phyloP scores from a whole-genome alignment of 2,329 filamentous ascomycete genomes.

The Fusarium irregulare region DNA sequence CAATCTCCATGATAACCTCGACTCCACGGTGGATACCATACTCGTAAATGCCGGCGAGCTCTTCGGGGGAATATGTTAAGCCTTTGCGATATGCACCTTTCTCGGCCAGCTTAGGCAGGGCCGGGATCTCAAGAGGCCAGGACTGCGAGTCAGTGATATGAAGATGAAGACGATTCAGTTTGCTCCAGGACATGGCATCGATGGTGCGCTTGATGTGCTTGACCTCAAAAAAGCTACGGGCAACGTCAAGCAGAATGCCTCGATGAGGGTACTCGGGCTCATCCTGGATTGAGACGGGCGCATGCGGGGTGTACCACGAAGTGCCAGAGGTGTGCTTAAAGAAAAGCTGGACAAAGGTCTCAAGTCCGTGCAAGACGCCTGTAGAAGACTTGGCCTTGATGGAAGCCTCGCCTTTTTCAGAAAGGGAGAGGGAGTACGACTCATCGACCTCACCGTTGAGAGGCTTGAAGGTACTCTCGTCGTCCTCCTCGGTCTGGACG shows the following conservation, averaged over 20 bases:
- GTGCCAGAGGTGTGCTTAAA: conserved; percentile 72
- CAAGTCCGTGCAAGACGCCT: conserved; percentile 78
- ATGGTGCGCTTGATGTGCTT: conserved; percentile 78
- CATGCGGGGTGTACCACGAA: conserved; percentile 74
- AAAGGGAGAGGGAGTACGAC: conserved; percentile 76
- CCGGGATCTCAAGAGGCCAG: conserved; percentile 84
- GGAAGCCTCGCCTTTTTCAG: conserved; percentile 66
- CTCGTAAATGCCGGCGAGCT: conserved; percentile 74
- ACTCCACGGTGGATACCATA: conserved; percentile 73
- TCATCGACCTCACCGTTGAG: conserved; percentile 75
- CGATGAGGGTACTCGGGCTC: conserved; percentile 79
- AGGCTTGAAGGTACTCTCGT: conserved; percentile 69
- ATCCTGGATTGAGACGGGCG: conserved; percentile 79
- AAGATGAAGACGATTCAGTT: conserved; percentile 84
- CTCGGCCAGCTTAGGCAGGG: conserved; percentile 74
- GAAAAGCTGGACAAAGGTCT: conserved; percentile 84
- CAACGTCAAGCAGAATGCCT: conserved; percentile 82
- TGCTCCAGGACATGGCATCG: conserved; percentile 80
- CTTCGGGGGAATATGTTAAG: conserved; percentile 73
- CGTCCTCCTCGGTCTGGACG: conserved; percentile 64
- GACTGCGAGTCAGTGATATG: conserved; percentile 87
- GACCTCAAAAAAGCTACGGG: conserved; percentile 77
- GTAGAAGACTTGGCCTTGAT: conserved; percentile 74
- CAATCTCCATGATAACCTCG: conserved; percentile 70
- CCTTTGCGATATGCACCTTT: conserved; percentile 79